Base-by-base conservation (phyloP, 2,329 filamentous ascomycete species). In the Triangularia verruculosa region DNA sequence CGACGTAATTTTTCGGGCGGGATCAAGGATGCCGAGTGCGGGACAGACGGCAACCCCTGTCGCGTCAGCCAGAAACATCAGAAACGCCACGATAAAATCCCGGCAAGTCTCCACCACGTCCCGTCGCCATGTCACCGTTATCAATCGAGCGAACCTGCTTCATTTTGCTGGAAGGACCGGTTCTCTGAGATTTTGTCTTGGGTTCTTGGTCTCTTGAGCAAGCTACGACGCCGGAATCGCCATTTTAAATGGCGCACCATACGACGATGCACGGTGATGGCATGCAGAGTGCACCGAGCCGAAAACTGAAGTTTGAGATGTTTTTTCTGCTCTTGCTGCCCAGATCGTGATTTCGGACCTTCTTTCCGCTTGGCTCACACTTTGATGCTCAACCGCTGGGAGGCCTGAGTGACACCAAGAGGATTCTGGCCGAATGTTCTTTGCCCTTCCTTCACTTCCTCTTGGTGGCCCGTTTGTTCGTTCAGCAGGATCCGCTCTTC, bases 1-100 rank as follows among this genome's bases (percentile, higher is more conserved):
- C 65, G 63, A 67, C 65, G 65, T 67, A 67, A 67, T 67, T 63
- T 47, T 64, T 62, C 54, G 15, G 25, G 34, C 28, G 63, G 47
- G 65, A 61, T 62, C 64, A 64, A 56, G 64, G 64, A 64, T 64
- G 62, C 51, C 56, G 34, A 53, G 39, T 51, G 61, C 64, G 64
- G 64, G 59, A 64, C 64, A 53, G 61, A 28, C 24, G 24, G 28
- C 28, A 24, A 28, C 59, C 59, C 59, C 56, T 61, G 61, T 62
- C 62, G 34, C 11, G 28, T 39, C 34, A 52, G 39, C 34, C 53
- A 25, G n/a, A 55, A 25, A 54, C 25, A n/a, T 32, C 54, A 39
- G 34, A 22, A 39, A 28, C 54, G 57, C 47, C 54, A 61, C 63
- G 65, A 67, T 64, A 67, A 67, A 67, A 57, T 63, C 63, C 65